These are phyloP conservation scores for Globisporangium uncinulatum DNA, from an alignment of 352 stramenopile species.

Conservation along the genomic window DNA sequence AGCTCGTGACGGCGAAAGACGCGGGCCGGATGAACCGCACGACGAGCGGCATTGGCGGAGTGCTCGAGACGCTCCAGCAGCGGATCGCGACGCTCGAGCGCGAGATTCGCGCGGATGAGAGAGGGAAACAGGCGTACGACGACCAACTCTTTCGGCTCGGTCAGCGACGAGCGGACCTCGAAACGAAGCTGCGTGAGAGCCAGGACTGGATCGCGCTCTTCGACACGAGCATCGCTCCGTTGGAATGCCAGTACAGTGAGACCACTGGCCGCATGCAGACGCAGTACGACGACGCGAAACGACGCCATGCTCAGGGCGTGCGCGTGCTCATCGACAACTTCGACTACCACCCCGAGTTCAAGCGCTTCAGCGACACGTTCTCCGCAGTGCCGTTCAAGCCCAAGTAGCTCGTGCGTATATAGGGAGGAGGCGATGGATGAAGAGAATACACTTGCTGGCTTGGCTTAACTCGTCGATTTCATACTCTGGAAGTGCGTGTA, in stretches of 20 bases:
- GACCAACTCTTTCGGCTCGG: slow-evolving; percentile 63
- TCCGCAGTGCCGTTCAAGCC: slow-evolving; percentile 73
- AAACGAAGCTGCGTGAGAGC: slow-evolving; percentile 45
- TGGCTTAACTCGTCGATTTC: no score
- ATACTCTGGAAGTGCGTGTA: no score
- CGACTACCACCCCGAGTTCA: slow-evolving; percentile 88
- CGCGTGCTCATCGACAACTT: slow-evolving; percentile 85
- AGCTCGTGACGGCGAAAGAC: slow-evolving; percentile 48
- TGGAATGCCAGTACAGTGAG: slow-evolving; percentile 63
- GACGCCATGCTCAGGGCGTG: slow-evolving; percentile 78
- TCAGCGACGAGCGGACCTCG: slow-evolving; percentile 44
- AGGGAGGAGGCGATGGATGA: not conserved
- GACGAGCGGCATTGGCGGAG: slow-evolving; percentile 62
- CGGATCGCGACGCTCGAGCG: slow-evolving; percentile 53
- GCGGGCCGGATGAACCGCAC: slow-evolving; percentile 63
- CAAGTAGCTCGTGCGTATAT: slow-evolving; percentile 49
- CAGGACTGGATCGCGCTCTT: slow-evolving; percentile 63
- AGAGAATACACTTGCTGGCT: not conserved
- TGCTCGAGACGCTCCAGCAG: slow-evolving; percentile 51
- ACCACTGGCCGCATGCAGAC: slow-evolving; percentile 72
- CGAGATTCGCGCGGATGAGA: slow-evolving; percentile 72
- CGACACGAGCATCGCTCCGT: slow-evolving; percentile 62
- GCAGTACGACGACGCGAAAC: slow-evolving; percentile 85
- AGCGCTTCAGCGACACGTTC: slow-evolving; percentile 85
- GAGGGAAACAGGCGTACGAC: slow-evolving; percentile 75